A percentile compares a stretch with the other conserved stretches of the same genome.
These are phyloP conservation scores for Fusarium transvaalense DNA, from an alignment of 2,329 filamentous ascomycete species.

Conservation along the genomic window DNA sequence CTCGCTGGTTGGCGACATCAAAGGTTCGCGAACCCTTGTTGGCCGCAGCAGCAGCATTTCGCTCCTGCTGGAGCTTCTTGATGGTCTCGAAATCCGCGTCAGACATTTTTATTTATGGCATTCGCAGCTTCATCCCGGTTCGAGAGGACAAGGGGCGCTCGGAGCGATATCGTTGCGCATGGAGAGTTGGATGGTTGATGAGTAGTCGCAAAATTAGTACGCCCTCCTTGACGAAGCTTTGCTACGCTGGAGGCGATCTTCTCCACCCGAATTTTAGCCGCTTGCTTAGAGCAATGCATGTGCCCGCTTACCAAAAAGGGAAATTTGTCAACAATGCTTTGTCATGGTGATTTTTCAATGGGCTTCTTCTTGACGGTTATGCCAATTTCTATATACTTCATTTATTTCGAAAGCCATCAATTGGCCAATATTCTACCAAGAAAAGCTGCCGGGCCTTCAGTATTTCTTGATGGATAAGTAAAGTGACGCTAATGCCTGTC, in stretches of 20 bases:
- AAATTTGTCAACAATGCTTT: conserved; percentile 21
- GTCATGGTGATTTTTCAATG: not conserved
- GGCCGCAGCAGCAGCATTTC: conserved; percentile 80
- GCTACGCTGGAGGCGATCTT: conserved; percentile 47
- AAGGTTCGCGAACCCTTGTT: conserved; percentile 87
- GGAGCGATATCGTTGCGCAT: conserved; percentile 55
- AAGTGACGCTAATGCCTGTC: not conserved
- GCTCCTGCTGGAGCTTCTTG: conserved; percentile 90
- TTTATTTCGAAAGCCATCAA: not conserved
- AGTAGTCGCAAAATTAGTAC: conserved; percentile 49
- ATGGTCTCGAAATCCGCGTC: conserved; percentile 89
- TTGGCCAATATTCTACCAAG: too few species aligned
- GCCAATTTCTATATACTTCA: not conserved
- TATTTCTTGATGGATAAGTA: not conserved
- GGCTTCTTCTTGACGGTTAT: not conserved
- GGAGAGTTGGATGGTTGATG: conserved; percentile 49
- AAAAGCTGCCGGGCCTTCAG: not conserved
- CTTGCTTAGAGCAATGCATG: conserved; percentile 12
- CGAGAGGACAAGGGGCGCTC: conserved; percentile 54
- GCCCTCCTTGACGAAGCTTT: conserved; percentile 47
- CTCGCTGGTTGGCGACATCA: conserved; percentile 83
- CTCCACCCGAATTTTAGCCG: conserved; percentile 53
- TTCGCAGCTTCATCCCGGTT: conserved; percentile 58
- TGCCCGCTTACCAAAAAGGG: conserved; percentile 23
- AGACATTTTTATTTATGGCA: conserved; percentile 67